Evolutionary conservation across 2,329 filamentous ascomycete species (phyloP), one percentile per base, ranked within the genome.

Genomic region (Pestalotiopsis sp.): DNA sequence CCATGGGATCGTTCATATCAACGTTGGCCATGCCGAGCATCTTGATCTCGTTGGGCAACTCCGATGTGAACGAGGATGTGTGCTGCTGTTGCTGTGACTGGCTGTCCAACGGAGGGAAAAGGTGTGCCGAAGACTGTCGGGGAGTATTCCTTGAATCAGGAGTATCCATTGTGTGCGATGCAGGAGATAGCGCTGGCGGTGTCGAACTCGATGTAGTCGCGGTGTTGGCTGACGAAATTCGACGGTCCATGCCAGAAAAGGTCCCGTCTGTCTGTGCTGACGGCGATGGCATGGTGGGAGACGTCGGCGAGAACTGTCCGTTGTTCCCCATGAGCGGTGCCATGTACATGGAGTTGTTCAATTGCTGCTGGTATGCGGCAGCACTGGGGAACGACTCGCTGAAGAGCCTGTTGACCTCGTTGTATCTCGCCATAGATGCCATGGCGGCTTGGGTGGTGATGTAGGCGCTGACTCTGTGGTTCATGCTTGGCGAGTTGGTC

Each of bases 401-500:
- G 61, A 87, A 87, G 5, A 81, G 75, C 52, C 78, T 78, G 70
- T 87, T 84, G 65, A 87, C 79, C 61, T 84, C 81, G 52, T 84
- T 83, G 64, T 84, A 80, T 14, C 81, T 80, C 1, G 83, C 76
- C 67, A 84, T 76, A 31, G 79, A 78, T 4, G 81, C 82, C 81
- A 85, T 81, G 9, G 81, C 82, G 2, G 83, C 75, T 9, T 81
- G 78, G 68, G 82, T 84, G 0, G 79, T 77, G 23, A 85, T 72
- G 68, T 81, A 86, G 6, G 82, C 79, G 49, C 88, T 87, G 3
- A 92, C 81, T 56, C 88, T 84, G 36, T 86, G 84, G 76, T 91
- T 91, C 77, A 92, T 87, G 70, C 89, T 86, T 31, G 84, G 79
- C 1, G 88, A 89, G 17, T 83, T 83, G 2, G 87, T 91, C 72